A percentile compares a stretch with the other conserved stretches of the same genome.
Evolutionary conservation across 345 rosid genomes (phyloP).

Genomic region (Murraya paniculata): DNA sequence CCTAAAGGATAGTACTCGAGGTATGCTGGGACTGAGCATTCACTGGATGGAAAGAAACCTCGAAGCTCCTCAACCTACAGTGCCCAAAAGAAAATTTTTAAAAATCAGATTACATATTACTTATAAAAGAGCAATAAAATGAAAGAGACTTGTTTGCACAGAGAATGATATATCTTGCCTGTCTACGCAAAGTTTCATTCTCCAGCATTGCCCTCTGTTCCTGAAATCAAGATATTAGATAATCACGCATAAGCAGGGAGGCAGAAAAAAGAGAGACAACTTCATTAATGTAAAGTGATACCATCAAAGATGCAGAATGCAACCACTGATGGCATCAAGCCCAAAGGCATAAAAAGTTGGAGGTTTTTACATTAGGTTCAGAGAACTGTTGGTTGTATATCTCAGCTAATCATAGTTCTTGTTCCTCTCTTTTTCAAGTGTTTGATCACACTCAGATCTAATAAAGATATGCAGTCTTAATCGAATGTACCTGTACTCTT

Average conservation of each 20-base stretch:
- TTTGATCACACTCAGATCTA: not conserved
- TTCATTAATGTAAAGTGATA: not conserved
- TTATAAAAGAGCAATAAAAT: not conserved
- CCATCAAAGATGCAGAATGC: not conserved
- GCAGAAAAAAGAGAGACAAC: not conserved
- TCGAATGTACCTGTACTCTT: constrained; percentile 53
- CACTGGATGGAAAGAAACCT: constrained; percentile 55
- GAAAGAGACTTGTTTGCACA: not conserved
- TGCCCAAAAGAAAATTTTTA: constrained; percentile 16
- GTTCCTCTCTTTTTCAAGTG: not conserved
- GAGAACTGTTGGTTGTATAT: not conserved
- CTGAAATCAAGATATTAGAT: constrained; percentile 38
- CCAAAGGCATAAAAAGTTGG: not conserved
- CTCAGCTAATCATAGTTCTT: not conserved
- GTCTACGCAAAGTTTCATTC: constrained; percentile 86
- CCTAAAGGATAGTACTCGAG: constrained; percentile 55
- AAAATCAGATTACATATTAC: not conserved
- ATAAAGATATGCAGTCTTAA: constrained; percentile 3
- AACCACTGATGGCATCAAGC: not conserved
- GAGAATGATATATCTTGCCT: constrained; percentile 41
- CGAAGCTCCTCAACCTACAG: constrained; percentile 78
- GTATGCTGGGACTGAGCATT: constrained; percentile 39
- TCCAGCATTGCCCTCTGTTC: constrained; percentile 78
- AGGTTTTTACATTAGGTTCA: not conserved
- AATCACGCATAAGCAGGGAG: not conserved